A percentile compares a stretch with the other conserved stretches of the same genome.
phyloP scores from a whole-genome alignment of 1,139 yeast species.

The Saccharomyces hybrid region DNA sequence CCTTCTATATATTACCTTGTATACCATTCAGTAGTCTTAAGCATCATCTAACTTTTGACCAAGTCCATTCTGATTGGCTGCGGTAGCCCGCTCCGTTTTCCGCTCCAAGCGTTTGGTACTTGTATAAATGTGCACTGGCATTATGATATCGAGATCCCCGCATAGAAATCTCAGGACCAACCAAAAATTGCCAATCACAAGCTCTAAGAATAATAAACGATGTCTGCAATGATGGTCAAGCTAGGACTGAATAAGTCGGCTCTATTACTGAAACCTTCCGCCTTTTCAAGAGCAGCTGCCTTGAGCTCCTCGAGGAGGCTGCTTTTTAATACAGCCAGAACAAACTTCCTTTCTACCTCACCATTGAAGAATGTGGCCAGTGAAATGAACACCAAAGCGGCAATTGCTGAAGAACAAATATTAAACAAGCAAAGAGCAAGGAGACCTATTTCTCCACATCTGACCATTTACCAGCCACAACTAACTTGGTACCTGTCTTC shows the following conservation, averaged over 20 bases:
- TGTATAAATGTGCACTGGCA: background rate
- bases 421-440: conserved; percentile 72
- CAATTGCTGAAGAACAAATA: conserved; percentile 48
- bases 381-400: background rate
- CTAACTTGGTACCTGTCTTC: conserved; percentile 69
- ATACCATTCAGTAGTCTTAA: background rate
- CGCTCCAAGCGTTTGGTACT: background rate
- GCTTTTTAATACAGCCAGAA: background rate
- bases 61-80: background rate
- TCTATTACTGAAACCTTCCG: background rate
- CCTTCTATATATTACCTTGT: background rate
- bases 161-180: background rate
- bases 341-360: background rate
- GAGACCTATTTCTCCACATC: conserved; percentile 86
- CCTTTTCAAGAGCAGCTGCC: background rate
- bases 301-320: background rate
- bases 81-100: background rate
- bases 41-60: background rate
- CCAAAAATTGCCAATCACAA: background rate
- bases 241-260: background rate
- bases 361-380: background rate
- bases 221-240: background rate
- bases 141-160: background rate
- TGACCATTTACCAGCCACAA: conserved; percentile 80
- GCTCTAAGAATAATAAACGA: background rate